Conservation (phyloP, 2,329 filamentous ascomycete genomes). For the Helminthosporium solani region DNA sequence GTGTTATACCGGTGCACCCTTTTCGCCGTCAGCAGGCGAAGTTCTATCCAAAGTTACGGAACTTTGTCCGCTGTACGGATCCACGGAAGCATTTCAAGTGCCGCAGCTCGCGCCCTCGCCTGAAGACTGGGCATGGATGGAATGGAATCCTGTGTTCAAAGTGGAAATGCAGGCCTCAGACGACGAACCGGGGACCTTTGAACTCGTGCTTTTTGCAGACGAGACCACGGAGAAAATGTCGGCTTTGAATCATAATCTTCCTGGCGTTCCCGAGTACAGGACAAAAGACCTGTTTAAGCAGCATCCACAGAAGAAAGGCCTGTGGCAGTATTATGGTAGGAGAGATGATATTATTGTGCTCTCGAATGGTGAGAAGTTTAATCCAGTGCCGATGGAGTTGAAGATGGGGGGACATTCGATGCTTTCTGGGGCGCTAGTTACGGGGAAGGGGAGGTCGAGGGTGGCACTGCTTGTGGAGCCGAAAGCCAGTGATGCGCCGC, state of each 20-base stretch:
- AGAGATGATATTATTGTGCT: constrained; percentile 34
- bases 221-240: constrained; percentile 7
- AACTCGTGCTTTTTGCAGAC: constrained; percentile 13
- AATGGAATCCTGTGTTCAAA: constrained; percentile 15
- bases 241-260: constrained; percentile 15
- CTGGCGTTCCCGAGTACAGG: constrained; percentile 6
- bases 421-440: constrained; percentile 16
- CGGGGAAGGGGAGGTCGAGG: constrained; percentile 23
- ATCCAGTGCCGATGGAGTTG: constrained; percentile 16
- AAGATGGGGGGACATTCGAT: constrained; percentile 3
- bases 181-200: constrained; percentile 11
- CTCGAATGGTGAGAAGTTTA: constrained; percentile 27
- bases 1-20: constrained; percentile 13
- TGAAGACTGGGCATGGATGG: constrained; percentile 19
- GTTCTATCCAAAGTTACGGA: constrained; percentile 13
- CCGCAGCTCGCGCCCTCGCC: constrained; percentile 11
- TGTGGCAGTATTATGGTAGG: constrained; percentile 28
- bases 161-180: constrained; percentile 11
- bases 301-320: constrained; percentile 5
- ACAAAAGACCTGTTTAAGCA: constrained; percentile 15
- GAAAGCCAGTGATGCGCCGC: neutral
- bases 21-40: constrained; percentile 11
- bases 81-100: constrained; percentile 16
- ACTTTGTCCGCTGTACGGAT: constrained; percentile 15
- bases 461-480: constrained; percentile 25